phyloP scores from a whole-genome alignment of 208 protist genomes.

The Porcisia deanei region DNA sequence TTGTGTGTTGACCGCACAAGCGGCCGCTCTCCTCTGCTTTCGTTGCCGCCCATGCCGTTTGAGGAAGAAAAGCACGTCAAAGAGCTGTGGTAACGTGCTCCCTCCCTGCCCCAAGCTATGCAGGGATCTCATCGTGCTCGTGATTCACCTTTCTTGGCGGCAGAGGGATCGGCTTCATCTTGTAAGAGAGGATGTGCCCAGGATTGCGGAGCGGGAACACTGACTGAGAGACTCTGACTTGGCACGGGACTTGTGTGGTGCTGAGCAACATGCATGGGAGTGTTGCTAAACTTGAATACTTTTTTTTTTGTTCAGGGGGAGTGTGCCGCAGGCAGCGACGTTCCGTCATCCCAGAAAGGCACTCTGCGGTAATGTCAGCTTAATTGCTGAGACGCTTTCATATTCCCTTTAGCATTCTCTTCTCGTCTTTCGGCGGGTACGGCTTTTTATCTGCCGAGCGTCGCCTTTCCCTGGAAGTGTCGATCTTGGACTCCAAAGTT shows the following conservation, averaged over 20 bases:
- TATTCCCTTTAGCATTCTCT: not conserved
- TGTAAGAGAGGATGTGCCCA: not conserved
- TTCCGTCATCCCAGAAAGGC: not conserved
- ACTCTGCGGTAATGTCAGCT: not conserved
- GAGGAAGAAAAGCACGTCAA: conserved; percentile 27
- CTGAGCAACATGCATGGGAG: not conserved
- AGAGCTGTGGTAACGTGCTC: conserved; percentile 19
- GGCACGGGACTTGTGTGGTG: too few species aligned
- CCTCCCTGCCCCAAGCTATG: not conserved
- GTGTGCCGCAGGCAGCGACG: not conserved
- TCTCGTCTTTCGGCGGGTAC: not conserved
- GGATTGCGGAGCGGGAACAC: not conserved
- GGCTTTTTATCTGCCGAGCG: not conserved
- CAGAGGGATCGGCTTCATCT: not conserved
- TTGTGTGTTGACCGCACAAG: not conserved
- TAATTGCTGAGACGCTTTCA: not conserved
- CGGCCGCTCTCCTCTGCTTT: not conserved
- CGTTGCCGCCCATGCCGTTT: conserved; percentile 11
- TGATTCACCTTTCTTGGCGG: not conserved
- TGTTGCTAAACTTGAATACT: not conserved
- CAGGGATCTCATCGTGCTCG: not conserved
- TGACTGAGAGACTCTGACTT: not conserved
- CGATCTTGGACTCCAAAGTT: not conserved
- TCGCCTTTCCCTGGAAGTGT: not conserved
- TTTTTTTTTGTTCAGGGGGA: not conserved